Percentiles rank a stretch among this genome's conserved stretches.
phyloP scores from a whole-genome alignment of 306 rosid genomes.

The Chamaecrista fasciculata region DNA sequence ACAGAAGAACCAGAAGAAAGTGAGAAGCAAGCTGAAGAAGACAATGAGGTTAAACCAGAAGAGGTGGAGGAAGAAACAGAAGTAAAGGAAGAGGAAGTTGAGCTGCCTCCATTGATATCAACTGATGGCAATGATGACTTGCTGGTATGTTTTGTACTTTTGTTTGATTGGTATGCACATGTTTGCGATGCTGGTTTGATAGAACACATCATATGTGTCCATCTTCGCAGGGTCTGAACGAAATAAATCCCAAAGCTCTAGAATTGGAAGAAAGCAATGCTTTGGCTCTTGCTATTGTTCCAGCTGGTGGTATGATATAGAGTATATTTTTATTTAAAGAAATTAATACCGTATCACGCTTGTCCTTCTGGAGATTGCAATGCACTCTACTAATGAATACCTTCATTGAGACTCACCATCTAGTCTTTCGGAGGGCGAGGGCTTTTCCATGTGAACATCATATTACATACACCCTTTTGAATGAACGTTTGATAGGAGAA shows the following conservation, averaged over 20 bases:
- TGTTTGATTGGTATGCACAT: not conserved
- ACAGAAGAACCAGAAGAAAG: constrained; percentile 46
- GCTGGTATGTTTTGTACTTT: constrained; percentile 47
- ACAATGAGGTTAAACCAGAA: constrained; percentile 34
- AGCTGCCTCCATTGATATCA: constrained; percentile 70
- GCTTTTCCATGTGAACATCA: not conserved
- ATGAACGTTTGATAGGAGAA: constrained; percentile 2
- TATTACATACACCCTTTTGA: not conserved
- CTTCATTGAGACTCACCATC: not conserved
- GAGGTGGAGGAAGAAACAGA: constrained; percentile 43
- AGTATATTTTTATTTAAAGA: constrained; percentile 17
- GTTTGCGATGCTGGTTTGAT: constrained; percentile 12
- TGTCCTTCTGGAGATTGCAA: not conserved
- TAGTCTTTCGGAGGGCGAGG: not conserved
- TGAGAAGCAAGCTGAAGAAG: constrained; percentile 49
- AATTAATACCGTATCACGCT: not conserved
- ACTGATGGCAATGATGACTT: constrained; percentile 56
- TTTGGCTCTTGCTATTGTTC: constrained; percentile 85
- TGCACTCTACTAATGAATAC: constrained; percentile 14
- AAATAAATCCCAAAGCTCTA: constrained; percentile 63
- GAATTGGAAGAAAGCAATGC: constrained; percentile 83
- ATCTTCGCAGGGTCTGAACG: constrained; percentile 64
- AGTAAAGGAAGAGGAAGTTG: constrained; percentile 46
- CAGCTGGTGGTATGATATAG: constrained; percentile 65
- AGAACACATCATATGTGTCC: not conserved